These are phyloP conservation scores for Nyssa sinensis DNA, from an alignment of 148 eudicot species.

Conservation along the genomic window DNA sequence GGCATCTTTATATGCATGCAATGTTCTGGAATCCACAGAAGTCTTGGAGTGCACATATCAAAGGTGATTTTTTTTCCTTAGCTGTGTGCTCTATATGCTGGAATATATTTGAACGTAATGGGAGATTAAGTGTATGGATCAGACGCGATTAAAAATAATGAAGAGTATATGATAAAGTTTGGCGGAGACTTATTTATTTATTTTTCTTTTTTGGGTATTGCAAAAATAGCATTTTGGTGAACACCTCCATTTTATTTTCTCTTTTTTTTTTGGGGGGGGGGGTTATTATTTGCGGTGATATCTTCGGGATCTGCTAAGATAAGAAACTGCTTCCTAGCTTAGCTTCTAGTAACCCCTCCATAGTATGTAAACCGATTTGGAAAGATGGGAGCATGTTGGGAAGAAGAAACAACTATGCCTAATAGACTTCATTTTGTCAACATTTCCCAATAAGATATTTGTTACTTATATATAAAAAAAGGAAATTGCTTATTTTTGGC, in stretches of 20 bases:
- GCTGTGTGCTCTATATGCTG: not conserved
- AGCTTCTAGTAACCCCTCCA: not conserved
- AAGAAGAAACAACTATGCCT: not conserved
- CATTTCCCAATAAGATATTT: not conserved
- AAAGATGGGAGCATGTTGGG: no score
- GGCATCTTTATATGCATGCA: conserved; percentile 99
- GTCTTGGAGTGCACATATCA: conserved; percentile 97
- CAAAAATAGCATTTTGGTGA: no score
- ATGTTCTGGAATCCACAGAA: conserved; percentile 97
- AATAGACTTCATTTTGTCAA: not conserved
- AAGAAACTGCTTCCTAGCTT: no score
- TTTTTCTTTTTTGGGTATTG: no score
- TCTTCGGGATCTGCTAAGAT: no score
- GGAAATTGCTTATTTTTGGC: not conserved
- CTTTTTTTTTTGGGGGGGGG: no score
- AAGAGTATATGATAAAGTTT: no score
- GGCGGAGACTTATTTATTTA: no score
- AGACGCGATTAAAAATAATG: no score
- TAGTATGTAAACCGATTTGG: not conserved
- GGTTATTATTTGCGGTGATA: no score
- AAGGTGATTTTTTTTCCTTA: conserved; percentile 56
- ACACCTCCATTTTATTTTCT: no score
- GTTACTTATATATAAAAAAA: no score
- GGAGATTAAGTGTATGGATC: not conserved
- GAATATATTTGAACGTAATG: not conserved